A percentile compares a stretch with the other conserved stretches of the same genome.
These are phyloP conservation scores for Cyclotella distinguenda DNA, from an alignment of 108 stramenopile genomes.

Conservation along the genomic window DNA sequence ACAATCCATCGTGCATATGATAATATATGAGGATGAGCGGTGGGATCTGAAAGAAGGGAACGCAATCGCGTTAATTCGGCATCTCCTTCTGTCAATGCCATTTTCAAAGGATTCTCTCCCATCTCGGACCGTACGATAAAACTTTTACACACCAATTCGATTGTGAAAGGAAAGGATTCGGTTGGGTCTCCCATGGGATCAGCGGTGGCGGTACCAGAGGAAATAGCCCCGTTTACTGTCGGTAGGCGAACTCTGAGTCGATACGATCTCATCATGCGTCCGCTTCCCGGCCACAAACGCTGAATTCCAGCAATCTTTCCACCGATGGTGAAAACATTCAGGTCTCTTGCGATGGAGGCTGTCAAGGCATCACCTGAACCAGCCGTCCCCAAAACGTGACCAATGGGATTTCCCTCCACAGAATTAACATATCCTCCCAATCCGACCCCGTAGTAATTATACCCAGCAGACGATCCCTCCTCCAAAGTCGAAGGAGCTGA, in stretches of 20 bases:
- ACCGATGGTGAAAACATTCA: constrained; percentile 22
- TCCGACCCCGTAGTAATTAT: not conserved
- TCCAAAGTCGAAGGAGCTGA: not conserved
- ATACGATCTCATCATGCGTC: constrained; percentile 83
- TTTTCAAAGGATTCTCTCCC: constrained; percentile 25
- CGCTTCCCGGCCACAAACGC: constrained; percentile 61
- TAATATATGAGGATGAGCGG: constrained; percentile 36
- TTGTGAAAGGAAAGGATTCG: constrained; percentile 17
- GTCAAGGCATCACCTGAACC: constrained; percentile 25
- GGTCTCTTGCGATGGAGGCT: constrained; percentile 29
- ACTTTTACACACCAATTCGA: constrained; percentile 39
- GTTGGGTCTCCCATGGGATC: not conserved
- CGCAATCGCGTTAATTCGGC: constrained; percentile 46
- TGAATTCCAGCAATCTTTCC: constrained; percentile 25
- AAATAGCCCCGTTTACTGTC: constrained; percentile 28
- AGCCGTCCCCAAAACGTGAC: constrained; percentile 11
- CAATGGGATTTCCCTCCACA: not conserved
- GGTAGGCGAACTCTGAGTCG: constrained; percentile 51
- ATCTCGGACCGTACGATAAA: constrained; percentile 37
- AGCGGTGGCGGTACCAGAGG: constrained; percentile 11
- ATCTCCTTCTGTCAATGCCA: constrained; percentile 36
- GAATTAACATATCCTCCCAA: not conserved
- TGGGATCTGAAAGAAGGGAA: constrained; percentile 33
- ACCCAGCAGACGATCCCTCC: not conserved
- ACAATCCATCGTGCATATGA: constrained; percentile 43